Conservation (phyloP, 176 grass and related monocot species). For the Areca catechu region DNA sequence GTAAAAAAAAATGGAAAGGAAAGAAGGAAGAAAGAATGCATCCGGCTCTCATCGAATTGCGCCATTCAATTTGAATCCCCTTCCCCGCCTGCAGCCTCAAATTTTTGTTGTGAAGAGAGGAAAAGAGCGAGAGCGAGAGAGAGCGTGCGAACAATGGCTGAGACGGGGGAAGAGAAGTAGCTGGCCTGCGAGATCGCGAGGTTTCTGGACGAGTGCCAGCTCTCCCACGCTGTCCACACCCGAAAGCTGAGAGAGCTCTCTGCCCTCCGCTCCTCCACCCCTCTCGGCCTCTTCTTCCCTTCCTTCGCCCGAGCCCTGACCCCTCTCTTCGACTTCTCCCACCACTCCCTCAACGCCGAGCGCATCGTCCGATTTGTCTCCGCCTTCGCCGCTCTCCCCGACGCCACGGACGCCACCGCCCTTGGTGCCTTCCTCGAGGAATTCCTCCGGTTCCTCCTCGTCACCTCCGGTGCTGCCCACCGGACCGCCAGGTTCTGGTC, state of each 20-base stretch:
- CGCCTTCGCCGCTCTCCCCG: slow-evolving; percentile 34
- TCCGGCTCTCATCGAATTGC: too few relatives aligned
- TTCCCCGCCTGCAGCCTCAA: too few relatives aligned
- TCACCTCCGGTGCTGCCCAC: too few relatives aligned
- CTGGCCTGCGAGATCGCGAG: slow-evolving; percentile 34
- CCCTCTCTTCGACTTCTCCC: slow-evolving; percentile 56
- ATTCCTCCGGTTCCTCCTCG: too few relatives aligned
- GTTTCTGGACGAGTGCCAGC: slow-evolving; percentile 60
- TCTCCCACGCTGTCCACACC: slow-evolving; percentile 54
- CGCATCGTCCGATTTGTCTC: slow-evolving; percentile 45
- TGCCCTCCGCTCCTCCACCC: slow-evolving; percentile 32
- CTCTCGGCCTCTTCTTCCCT: slow-evolving; percentile 33
- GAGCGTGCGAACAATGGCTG: slow-evolving; percentile 4
- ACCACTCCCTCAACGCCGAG: slow-evolving; percentile 42
- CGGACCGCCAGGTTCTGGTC: too few relatives aligned
- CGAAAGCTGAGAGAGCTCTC: too few relatives aligned
- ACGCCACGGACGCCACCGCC: slow-evolving; percentile 1
- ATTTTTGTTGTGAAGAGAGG: too few relatives aligned
- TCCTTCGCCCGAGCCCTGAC: slow-evolving; percentile 47
- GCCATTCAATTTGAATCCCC: too few relatives aligned
- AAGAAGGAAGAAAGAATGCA: too few relatives aligned
- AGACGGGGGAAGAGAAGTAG: slow-evolving; percentile 15
- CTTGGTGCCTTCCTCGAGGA: slow-evolving; percentile 45
- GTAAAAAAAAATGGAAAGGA: too few relatives aligned
- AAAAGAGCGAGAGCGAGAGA: too few relatives aligned